Evolutionary conservation across 2,329 filamentous ascomycete genomes (phyloP), one percentile per base, ranked within the genome.

Genomic region (Knufia petricola): DNA sequence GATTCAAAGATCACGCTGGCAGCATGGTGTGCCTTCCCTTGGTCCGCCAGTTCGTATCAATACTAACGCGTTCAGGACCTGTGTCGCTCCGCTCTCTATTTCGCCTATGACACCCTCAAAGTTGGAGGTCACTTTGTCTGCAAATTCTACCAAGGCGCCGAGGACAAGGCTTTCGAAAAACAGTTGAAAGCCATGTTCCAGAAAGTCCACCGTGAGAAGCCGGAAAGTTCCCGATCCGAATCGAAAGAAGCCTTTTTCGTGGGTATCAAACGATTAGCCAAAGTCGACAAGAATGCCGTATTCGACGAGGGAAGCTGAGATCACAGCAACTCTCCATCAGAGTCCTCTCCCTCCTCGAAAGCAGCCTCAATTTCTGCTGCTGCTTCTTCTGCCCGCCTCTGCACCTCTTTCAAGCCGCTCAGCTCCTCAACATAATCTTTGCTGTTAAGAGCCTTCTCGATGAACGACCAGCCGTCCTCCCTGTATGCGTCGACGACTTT

Each of bases 111-210:
- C 58, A 92, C 87, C 6, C 75, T 98, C 19, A 82, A 79, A 58
- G 68, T 78, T 2, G 87, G 87, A 17, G 92, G 94, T 1, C 84
- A 94, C 64, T 95, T 98, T 59, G 77, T 98, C 38, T 95, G 90
- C 76, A 98, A 98, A 66, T 98, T 94, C 67, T 98, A 96, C 65
- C 87, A 94, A 64, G 92, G 92, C 2, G 65, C 75, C 3, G 89
- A 95, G 65, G 90, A 96, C 61, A 89, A 85, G 66, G 72, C 70
- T 1, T 68, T 98, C 9, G 87, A 95, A 69, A 73, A 68, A 52
- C 78, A 79, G 58, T 71, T 98, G 34, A 86, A 78, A 63, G 78
- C 75, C 42, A 69, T 95, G 59, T 98, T 98, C 63, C 69, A 72
- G 15, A 85, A 79, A 57, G 92, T 98, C 1, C 74, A 84, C 59